Conservation (phyloP, 371 early-diverging fungal genomes). For the Mortierella sp. region DNA sequence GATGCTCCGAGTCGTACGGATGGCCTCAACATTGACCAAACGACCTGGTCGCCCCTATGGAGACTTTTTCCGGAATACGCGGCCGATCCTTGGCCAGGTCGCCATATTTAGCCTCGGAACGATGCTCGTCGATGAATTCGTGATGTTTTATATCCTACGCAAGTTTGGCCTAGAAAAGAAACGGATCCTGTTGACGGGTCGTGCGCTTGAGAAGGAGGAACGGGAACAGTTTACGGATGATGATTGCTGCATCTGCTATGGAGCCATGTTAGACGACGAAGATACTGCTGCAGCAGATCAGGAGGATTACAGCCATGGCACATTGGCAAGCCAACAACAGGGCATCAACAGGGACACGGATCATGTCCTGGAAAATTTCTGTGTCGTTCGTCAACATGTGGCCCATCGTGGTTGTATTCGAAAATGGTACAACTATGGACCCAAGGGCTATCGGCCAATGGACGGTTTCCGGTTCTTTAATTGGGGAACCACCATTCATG, state of each 20-base stretch:
- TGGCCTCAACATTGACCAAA: constrained; percentile 43
- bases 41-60: constrained; percentile 52
- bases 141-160: constrained; percentile 54
- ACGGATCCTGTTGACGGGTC: constrained; percentile 44
- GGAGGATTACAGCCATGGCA: constrained; percentile 12
- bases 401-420: constrained; percentile 51
- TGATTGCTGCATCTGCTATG: constrained; percentile 53
- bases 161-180: constrained; percentile 53
- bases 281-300: constrained; percentile 13
- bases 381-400: constrained; percentile 46
- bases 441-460: constrained; percentile 49
- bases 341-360: constrained; percentile 42
- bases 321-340: not conserved
- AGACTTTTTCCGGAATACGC: constrained; percentile 47
- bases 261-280: constrained; percentile 52
- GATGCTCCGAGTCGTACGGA: constrained; percentile 48
- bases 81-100: constrained; percentile 42
- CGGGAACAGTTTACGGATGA: constrained; percentile 20
- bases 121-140: constrained; percentile 45
- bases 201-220: constrained; percentile 42
- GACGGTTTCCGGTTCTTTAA: constrained; percentile 36
- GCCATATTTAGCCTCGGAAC: constrained; percentile 41
- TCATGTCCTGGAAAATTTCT: constrained; percentile 52
- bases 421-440: constrained; percentile 53
- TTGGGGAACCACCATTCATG: constrained; percentile 41